These are phyloP conservation scores for Kodamaea ohmeri DNA, from an alignment of 1,139 yeast species.

Conservation along the genomic window DNA sequence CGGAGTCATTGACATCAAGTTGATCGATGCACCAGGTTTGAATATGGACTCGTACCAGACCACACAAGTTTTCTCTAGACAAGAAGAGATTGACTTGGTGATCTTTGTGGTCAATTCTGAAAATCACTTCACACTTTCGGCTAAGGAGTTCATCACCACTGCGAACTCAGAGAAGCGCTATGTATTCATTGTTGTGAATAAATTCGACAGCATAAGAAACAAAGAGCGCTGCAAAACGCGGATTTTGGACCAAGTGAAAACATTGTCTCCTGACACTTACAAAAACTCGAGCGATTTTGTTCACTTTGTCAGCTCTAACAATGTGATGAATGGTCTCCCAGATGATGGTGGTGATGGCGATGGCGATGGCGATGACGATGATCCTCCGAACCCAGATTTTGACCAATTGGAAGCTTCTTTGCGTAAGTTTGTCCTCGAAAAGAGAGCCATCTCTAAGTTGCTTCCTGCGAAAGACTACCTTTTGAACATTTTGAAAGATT, in stretches of 20 bases:
- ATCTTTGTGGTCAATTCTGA: conserved; percentile 96
- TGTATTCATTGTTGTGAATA: conserved; percentile 90
- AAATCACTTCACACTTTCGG: conserved; percentile 91
- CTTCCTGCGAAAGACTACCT: conserved; percentile 90
- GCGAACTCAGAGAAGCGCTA: conserved; percentile 91
- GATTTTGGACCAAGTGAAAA: conserved; percentile 84
- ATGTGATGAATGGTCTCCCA: conserved; percentile 31
- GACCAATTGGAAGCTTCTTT: conserved; percentile 82
- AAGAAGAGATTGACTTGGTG: conserved; percentile 94
- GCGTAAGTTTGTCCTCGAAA: conserved; percentile 82
- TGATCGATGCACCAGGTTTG: conserved; percentile 96
- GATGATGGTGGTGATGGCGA: conserved; percentile 37
- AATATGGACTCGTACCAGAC: conserved; percentile 93
- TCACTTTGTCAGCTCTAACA: conserved; percentile 81
- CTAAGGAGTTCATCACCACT: conserved; percentile 86
- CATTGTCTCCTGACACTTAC: conserved; percentile 84
- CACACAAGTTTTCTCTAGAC: conserved; percentile 91
- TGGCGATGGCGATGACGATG: conserved; percentile 19
- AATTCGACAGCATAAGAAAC: conserved; percentile 80
- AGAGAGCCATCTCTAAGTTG: conserved; percentile 82
- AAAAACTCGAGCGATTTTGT: conserved; percentile 86
- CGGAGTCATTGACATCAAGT: conserved; percentile 87
- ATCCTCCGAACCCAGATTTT: conserved; percentile 65
- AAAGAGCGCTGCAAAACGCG: conserved; percentile 73
- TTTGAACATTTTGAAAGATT: conserved; percentile 64